Evolutionary conservation across 2,329 filamentous ascomycete species (phyloP), one percentile per base, ranked within the genome.

Genomic region (Pyrenochaeta sp.): DNA sequence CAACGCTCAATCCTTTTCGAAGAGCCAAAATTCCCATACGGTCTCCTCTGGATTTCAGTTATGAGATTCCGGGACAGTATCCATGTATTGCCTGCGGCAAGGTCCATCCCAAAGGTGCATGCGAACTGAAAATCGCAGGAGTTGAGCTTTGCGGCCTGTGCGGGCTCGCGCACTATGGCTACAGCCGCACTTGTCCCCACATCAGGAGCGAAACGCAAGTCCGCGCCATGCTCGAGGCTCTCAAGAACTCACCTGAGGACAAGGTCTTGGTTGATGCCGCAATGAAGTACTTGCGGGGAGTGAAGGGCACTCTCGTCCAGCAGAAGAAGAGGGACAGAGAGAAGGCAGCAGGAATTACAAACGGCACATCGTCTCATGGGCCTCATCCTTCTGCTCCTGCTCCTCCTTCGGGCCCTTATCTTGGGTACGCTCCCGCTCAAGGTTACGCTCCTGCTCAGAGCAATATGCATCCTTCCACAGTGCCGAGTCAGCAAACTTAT

Each of bases 101-200:
- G 15, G 46, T 58, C n/a, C 86, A 88, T 61, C 65, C 74, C 1
- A 62, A 72, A 9, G 85, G 84, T n/a, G 74, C 76, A 28, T 89
- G 86, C 59, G 80, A 80, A 7, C 70, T 87, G 21, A 86, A 84
- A 61, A 53, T 76, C 4, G 78, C 80, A 7, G 82, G 82, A 2
- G 74, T 79, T 2, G 84, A 87, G 57, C 70, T 79, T 54, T 89
- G 86, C 65, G 79, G 79, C 6, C 76, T 88, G 45, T 89, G 86
- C 61, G 68, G 68, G 1, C 75, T 88, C 6, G 88, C 86, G 49
- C 84, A 84, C 11, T 75, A 83, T 15, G 84, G 83, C 3, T 63
- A 75, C 39, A 68, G 71, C 1, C 75, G 81, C 21, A 78, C 76
- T 7, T 89, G 86, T 59, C 81, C 84, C 10, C 81, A 85, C 60